Conservation (phyloP, 768 basidiomycete genomes). For the Suillus subaureus region DNA sequence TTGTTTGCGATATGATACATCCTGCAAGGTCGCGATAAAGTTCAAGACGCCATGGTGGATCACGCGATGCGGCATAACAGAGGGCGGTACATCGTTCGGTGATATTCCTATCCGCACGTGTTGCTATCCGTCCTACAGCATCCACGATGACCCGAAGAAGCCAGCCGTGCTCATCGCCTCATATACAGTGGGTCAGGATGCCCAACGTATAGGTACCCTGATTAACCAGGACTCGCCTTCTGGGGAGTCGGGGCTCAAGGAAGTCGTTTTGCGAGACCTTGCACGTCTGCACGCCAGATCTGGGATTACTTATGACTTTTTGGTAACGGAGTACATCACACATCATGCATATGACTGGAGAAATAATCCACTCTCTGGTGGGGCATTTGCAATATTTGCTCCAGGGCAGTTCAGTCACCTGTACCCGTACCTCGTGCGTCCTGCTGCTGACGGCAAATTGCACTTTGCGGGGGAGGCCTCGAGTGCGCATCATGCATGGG, state of each 20-base stretch:
- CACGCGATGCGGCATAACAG: background rate
- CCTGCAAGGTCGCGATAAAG: conserved; percentile 1
- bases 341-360: conserved; percentile 2
- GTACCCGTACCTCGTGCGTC: conserved; percentile 1
- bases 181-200: conserved; percentile 1
- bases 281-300: background rate
- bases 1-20: background rate
- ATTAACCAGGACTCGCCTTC: background rate
- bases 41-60: conserved; percentile 7
- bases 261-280: conserved; percentile 1
- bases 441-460: background rate
- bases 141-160: background rate
- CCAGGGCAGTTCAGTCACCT: background rate
- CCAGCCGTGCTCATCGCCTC: conserved; percentile 1
- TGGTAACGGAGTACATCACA: background rate
- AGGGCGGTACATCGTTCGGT: background rate
- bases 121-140: background rate
- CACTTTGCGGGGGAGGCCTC: conserved; percentile 6
- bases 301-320: conserved; percentile 2
- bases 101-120: background rate
- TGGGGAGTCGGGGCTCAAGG: background rate
- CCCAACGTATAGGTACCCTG: background rate
- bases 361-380: background rate
- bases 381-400: background rate
- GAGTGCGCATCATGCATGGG: conserved; percentile 3